Base-by-base conservation (phyloP, 1,284 basidiomycete genomes). In the Ustilago crameri region DNA sequence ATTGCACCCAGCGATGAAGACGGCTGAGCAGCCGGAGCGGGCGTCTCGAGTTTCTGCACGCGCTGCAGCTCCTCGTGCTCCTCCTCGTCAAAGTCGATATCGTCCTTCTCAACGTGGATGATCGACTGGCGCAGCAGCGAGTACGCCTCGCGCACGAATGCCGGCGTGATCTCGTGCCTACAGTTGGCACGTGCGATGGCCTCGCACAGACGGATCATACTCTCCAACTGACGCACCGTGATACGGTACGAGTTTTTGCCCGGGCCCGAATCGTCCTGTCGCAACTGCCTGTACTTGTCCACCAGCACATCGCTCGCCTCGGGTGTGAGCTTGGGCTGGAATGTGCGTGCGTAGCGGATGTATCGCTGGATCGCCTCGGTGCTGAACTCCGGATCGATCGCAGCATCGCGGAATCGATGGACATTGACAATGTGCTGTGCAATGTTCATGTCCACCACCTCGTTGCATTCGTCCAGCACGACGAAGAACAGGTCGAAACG, bases 401-500 rank as follows among this genome's bases (percentile, higher is more conserved):
- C 95, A 7, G 91, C 91, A 82, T 98, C 92, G 82, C 93, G 91
- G 86, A 94, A 95, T 18, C 94, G 89, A 86, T 98, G 96, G 20
- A 98, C 93, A 83, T 95, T 94, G 61, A 98, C 95, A 76, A 99
- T 98, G 85, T 98, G 96, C 83, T 89, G 90, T 23, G 96, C 96
- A 73, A 99, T 92, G 83, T 94, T 93, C 81, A 93, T 84, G 84
- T 98, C 96, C 67, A 91, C 91, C 81, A 89, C 90, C 84, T 94
- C 92, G 84, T 98, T 91, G 85, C 95, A 98, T 82, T 98, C 95
- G 82, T 99, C 96, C 41, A 98, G 87, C 14, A 99, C 94, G 57
- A 99, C 93, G 82, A 98, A 98, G 87, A 98, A 98, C 70, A 99
- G 84, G 84, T 99, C 96, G 83, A 98, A 99, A 74, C 96, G 90